These are phyloP conservation scores for Quercus agrifolia DNA, from an alignment of 306 rosid genomes.

Conservation along the genomic window DNA sequence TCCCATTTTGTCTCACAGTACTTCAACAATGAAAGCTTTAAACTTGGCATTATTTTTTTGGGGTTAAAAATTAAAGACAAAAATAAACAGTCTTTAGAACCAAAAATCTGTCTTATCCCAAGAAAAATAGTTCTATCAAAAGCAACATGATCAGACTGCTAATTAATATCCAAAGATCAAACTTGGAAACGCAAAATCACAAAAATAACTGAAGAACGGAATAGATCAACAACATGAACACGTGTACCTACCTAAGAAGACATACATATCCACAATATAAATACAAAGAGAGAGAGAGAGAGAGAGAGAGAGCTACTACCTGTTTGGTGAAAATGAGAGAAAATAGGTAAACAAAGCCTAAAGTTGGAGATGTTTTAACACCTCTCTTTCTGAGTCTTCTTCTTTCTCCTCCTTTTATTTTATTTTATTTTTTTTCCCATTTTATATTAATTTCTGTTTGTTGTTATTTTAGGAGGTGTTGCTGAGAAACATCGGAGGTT, in stretches of 20 bases:
- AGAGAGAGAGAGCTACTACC: conserved; percentile 22
- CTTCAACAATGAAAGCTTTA: not conserved
- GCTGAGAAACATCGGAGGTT: conserved; percentile 76
- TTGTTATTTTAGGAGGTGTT: conserved; percentile 61
- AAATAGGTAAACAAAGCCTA: not conserved
- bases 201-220: not conserved
- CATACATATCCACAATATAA: not conserved
- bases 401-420: too few relatives aligned
- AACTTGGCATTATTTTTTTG: not conserved
- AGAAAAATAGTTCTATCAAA: not conserved
- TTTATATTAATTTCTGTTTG: conserved; percentile 14
- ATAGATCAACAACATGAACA: conserved; percentile 2
- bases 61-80: not conserved
- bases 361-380: not conserved
- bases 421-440: too few relatives aligned
- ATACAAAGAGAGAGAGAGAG: not conserved
- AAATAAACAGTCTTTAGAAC: not conserved
- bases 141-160: not conserved
- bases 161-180: conserved; percentile 5
- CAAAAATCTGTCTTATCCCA: not conserved
- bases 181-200: conserved; percentile 2
- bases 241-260: not conserved
- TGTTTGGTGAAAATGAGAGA: not conserved
- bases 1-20: not conserved
- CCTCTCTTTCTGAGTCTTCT: not conserved